These are phyloP conservation scores for Calvatia gigantea DNA, from an alignment of 768 basidiomycete genomes.

Conservation along the genomic window DNA sequence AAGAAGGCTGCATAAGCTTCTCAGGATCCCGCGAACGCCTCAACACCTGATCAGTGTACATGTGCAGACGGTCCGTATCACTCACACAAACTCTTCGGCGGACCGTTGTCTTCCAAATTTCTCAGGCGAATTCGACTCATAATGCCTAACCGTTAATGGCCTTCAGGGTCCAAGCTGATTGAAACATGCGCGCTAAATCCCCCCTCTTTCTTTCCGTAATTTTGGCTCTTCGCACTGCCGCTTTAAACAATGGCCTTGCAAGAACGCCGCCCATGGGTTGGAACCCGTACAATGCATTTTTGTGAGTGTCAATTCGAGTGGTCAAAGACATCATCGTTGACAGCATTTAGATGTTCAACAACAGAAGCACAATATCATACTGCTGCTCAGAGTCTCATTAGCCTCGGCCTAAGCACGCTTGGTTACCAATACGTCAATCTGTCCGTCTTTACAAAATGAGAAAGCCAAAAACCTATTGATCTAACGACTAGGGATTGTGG, in stretches of 20 bases:
- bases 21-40: background rate
- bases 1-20: no score
- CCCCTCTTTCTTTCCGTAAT: constrained; percentile 3
- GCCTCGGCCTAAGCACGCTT: constrained; percentile 30
- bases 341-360: constrained; percentile 32
- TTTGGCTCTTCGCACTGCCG: constrained; percentile 12
- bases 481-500: constrained; percentile 37
- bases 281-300: constrained; percentile 47
- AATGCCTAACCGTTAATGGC: no score
- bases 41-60: constrained; percentile 9
- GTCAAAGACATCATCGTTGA: background rate
- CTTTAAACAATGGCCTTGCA: constrained; percentile 37
- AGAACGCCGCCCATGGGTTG: constrained; percentile 44
- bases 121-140: no score
- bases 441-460: constrained; percentile 19
- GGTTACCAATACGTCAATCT: constrained; percentile 43
- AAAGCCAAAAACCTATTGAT: background rate
- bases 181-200: constrained; percentile 3
- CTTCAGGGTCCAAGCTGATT: no score
- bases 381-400: constrained; percentile 36
- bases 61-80: constrained; percentile 6
- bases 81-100: no score
- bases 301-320: constrained; percentile 23
- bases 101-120: no score
- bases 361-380: constrained; percentile 38